phyloP scores from a whole-genome alignment of 441 rosid species.

The Erodium trifolium region DNA sequence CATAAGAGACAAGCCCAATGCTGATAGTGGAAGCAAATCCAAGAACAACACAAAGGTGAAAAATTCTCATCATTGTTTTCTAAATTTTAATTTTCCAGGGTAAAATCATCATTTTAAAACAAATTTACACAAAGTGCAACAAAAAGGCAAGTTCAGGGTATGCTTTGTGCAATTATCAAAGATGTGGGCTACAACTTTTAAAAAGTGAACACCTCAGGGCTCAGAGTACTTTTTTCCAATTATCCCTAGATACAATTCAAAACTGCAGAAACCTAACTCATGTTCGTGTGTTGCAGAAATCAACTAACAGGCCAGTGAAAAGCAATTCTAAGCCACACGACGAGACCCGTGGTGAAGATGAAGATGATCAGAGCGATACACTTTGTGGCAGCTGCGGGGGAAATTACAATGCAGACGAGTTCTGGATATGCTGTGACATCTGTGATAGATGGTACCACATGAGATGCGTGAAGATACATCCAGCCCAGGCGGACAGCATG shows the following conservation, averaged over 20 bases:
- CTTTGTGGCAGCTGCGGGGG: not conserved
- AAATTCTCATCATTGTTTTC: too few species aligned
- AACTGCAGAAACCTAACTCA: not conserved
- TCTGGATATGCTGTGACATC: not conserved
- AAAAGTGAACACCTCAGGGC: too few species aligned
- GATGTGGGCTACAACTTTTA: too few species aligned
- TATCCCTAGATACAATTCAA: not conserved
- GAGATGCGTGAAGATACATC: not conserved
- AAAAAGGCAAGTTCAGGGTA: too few species aligned
- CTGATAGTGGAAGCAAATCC: slow-evolving; percentile 1
- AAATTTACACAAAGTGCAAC: too few species aligned
- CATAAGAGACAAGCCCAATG: not conserved
- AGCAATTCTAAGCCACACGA: not conserved
- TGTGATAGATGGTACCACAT: not conserved
- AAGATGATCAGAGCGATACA: not conserved
- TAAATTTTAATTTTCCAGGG: too few species aligned
- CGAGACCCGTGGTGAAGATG: not conserved
- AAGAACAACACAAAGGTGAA: not conserved
- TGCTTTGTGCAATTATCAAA: too few species aligned
- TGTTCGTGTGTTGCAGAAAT: not conserved
- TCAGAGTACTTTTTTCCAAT: too few species aligned
- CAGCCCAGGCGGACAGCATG: not conserved
- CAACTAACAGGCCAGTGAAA: not conserved
- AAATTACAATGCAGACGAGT: not conserved
- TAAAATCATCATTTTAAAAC: too few species aligned